These are phyloP conservation scores for Fusarium sp. DNA, from an alignment of 2,329 filamentous ascomycete species.

Conservation along the genomic window DNA sequence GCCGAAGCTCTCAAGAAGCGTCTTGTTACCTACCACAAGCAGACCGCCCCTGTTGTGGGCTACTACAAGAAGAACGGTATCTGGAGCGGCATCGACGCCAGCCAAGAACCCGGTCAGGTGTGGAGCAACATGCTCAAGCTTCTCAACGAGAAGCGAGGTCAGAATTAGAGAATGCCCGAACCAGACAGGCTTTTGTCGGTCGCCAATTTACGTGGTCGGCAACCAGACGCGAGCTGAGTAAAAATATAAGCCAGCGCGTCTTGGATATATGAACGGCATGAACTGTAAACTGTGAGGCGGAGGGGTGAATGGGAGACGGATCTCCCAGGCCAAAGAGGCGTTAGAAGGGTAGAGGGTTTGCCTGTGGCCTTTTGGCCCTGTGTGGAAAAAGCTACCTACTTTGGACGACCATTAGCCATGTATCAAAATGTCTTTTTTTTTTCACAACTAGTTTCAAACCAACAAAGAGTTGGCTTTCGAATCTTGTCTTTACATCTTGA, in stretches of 20 bases:
- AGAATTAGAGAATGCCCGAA: slow-evolving; percentile 45
- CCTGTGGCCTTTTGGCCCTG: slow-evolving; percentile 39
- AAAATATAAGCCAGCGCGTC: slow-evolving; percentile 28
- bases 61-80: slow-evolving; percentile 99
- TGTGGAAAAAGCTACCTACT: slow-evolving; percentile 43
- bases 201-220: slow-evolving; percentile 45
- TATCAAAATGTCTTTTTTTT: slow-evolving; percentile 41
- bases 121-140: slow-evolving; percentile 92
- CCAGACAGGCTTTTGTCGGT: neutral
- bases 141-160: slow-evolving; percentile 65
- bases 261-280: slow-evolving; percentile 45
- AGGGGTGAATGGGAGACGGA: slow-evolving; percentile 22
- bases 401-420: slow-evolving; percentile 44
- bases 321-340: slow-evolving; percentile 41
- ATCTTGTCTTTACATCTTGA: slow-evolving; percentile 11
- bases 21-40: slow-evolving; percentile 88
- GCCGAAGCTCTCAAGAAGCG: slow-evolving; percentile 96
- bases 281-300: slow-evolving; percentile 33
- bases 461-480: slow-evolving; percentile 38
- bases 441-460: slow-evolving; percentile 37
- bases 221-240: slow-evolving; percentile 40
- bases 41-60: slow-evolving; percentile 89
- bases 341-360: slow-evolving; percentile 44
- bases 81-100: slow-evolving; percentile 95
- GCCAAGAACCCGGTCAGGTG: slow-evolving; percentile 93